Base-by-base conservation (phyloP, 208 protist genomes). In the Trypanosoma congolense region DNA sequence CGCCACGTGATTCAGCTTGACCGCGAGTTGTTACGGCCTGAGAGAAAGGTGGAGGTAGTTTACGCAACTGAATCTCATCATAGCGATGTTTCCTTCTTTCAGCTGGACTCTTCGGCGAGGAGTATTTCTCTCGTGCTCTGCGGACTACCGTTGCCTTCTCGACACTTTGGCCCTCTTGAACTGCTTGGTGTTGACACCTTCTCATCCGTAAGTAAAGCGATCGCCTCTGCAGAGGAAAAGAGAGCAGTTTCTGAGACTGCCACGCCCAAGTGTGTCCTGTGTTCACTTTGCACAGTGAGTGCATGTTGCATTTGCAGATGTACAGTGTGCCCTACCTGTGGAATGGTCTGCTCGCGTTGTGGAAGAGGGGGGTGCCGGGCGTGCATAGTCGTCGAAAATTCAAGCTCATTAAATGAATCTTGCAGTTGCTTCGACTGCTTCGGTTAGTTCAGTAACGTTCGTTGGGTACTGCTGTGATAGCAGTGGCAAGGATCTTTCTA, bases 261-360 rank as follows among this genome's bases (percentile, higher is more conserved):
- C 9, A 2, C 0, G 2, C 31, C 28, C 10, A 69, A 69, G n/a
- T 75, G 69, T 58, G 43, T 60, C 19, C 56, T 70, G 12, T 75
- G 69, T 44, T 42, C 33, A 18, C n/a, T 1, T 12, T 12, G 40
- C 16, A 65, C 56, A 35, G 50, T 65, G 22, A 29, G 18, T 21
- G 49, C 21, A 30, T 75, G 69, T 38, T 40, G 19, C 19, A 35
- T 40, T 31, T 85, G 77, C 58, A 51, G 44, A 9, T 75, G 63
- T 52, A 46, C 36, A 19, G 29, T 85, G 1, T 85, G 77, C 54
- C 21, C 1, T 3, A 12, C 42, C 3, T 85, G 77, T 51, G 31
- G 41, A n/a, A 58, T 66, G 22, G 18, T 9, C 1, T 85, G 77
- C 46, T 28, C 28, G 0, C 16, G n/a, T 4, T 85, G 77, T 47